Conservation (phyloP, 805 yeast species). For the Wickerhamomyces silvicola region DNA sequence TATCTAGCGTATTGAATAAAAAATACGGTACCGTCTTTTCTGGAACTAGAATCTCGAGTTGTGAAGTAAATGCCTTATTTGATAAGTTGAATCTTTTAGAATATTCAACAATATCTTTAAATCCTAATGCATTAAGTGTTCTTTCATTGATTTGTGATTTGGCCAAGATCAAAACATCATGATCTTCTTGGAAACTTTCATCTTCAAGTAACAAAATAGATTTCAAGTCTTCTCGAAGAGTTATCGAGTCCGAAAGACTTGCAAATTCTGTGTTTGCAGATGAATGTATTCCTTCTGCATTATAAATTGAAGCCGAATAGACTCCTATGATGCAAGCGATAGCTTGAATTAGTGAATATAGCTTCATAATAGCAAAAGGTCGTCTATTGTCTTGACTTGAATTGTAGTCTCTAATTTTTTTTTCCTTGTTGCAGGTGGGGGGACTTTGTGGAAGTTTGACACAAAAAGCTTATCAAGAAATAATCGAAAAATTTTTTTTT, state of each 20-base stretch:
- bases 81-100: constrained; percentile 17
- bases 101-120: constrained; percentile 17
- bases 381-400: too few relatives aligned
- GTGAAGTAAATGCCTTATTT: constrained; percentile 10
- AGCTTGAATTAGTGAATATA: too few relatives aligned
- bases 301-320: too few relatives aligned
- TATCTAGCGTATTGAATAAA: constrained; percentile 30
- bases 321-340: too few relatives aligned
- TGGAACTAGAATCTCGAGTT: constrained; percentile 26
- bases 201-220: constrained; percentile 2
- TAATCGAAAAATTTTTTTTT: too few relatives aligned
- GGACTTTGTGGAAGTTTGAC: too few relatives aligned
- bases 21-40: constrained; percentile 29
- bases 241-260: constrained; percentile 2
- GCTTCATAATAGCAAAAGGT: too few relatives aligned
- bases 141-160: constrained; percentile 19
- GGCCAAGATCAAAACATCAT: constrained; percentile 25
- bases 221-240: constrained; percentile 6
- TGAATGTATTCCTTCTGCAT: constrained; percentile 3
- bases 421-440: too few relatives aligned
- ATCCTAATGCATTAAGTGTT: constrained; percentile 21
- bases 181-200: constrained; percentile 2
- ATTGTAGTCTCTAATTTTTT: too few relatives aligned
- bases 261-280: not conserved
- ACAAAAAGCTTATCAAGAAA: too few relatives aligned